A percentile compares a stretch with the other conserved stretches of the same genome.
Evolutionary conservation across 257 asterid species (phyloP).

Genomic region (Forsythia suspensa): DNA sequence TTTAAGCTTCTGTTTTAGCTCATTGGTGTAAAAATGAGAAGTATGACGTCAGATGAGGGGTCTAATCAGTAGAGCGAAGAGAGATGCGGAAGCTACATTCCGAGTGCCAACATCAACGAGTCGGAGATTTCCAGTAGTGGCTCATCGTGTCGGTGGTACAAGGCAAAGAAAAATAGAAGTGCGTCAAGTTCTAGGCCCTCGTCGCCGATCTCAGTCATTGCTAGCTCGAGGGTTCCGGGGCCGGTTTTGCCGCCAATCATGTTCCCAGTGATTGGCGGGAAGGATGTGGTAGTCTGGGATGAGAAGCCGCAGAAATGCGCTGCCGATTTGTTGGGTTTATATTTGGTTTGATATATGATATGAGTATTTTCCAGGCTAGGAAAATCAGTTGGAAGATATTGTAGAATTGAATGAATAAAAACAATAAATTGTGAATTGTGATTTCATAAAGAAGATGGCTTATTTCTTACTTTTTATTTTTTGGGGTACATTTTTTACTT

Average conservation of each 20-base stretch:
- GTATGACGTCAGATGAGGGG: slow-evolving; percentile 78
- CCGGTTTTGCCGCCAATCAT: slow-evolving; percentile 52
- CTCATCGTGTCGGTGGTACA: slow-evolving; percentile 42
- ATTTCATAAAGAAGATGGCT: too few relatives aligned
- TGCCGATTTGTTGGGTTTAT: slow-evolving; percentile 76
- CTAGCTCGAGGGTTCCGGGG: slow-evolving; percentile 37
- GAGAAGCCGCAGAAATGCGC: slow-evolving; percentile 49
- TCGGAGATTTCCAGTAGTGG: slow-evolving; percentile 65
- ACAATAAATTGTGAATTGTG: too few relatives aligned
- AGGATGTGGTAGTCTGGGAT: slow-evolving; percentile 68
- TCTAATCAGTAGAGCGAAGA: slow-evolving; percentile 64
- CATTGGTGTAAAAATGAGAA: slow-evolving; percentile 40
- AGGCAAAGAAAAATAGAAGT: slow-evolving; percentile 42
- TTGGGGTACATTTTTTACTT: too few relatives aligned
- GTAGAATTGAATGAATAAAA: too few relatives aligned
- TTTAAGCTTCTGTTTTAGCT: slow-evolving; percentile 10
- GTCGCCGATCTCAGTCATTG: slow-evolving; percentile 46
- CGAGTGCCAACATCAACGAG: slow-evolving; percentile 95
- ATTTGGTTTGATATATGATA: too few relatives aligned
- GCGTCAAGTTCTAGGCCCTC: slow-evolving; percentile 65
- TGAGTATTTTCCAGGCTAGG: too few relatives aligned
- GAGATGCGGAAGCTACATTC: slow-evolving; percentile 83
- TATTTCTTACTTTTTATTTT: too few relatives aligned
- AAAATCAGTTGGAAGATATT: too few relatives aligned
- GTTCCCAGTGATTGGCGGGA: slow-evolving; percentile 72